phyloP scores from a whole-genome alignment of 352 stramenopile genomes.

The Phytophthora pisi region DNA sequence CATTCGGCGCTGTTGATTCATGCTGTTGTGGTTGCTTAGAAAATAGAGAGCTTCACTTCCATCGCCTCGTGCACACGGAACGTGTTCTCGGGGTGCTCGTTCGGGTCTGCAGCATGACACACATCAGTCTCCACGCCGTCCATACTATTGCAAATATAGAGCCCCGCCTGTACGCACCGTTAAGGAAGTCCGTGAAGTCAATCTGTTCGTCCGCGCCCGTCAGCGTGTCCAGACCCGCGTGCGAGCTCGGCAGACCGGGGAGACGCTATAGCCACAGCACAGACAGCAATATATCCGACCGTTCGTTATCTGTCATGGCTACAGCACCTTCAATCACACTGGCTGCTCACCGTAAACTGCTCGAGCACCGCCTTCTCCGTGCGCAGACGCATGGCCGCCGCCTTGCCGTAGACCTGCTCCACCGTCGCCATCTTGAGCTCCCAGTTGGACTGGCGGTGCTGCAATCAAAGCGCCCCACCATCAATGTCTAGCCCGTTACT shows the following conservation, averaged over 20 bases:
- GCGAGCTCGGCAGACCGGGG: slow-evolving; percentile 82
- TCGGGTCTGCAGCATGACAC: slow-evolving; percentile 53
- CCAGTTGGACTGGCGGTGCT: slow-evolving; percentile 81
- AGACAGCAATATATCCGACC: background rate
- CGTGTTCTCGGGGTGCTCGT: slow-evolving; percentile 77
- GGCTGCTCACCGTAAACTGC: slow-evolving; percentile 65
- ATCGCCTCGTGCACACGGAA: slow-evolving; percentile 89
- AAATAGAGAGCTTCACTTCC: slow-evolving; percentile 91
- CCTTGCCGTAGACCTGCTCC: slow-evolving; percentile 90
- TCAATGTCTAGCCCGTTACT: background rate
- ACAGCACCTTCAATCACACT: background rate
- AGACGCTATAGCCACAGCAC: slow-evolving; percentile 52
- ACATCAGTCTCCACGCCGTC: slow-evolving; percentile 6
- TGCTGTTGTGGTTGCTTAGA: slow-evolving; percentile 50
- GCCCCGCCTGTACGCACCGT: slow-evolving; percentile 44
- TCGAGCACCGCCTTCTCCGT: slow-evolving; percentile 90
- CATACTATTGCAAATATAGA: background rate
- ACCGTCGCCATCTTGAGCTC: slow-evolving; percentile 90
- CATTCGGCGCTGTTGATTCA: background rate
- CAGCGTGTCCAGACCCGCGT: slow-evolving; percentile 76
- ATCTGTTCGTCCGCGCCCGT: slow-evolving; percentile 82
- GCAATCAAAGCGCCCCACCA: slow-evolving; percentile 7
- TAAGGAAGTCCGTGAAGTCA: slow-evolving; percentile 83
- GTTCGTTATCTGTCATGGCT: background rate
- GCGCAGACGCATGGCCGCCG: slow-evolving; percentile 86